Percentiles rank a stretch among this genome's conserved stretches.
Conservation (phyloP, 495 filamentous ascomycete genomes). For the Talaromyces proteolyticus region DNA sequence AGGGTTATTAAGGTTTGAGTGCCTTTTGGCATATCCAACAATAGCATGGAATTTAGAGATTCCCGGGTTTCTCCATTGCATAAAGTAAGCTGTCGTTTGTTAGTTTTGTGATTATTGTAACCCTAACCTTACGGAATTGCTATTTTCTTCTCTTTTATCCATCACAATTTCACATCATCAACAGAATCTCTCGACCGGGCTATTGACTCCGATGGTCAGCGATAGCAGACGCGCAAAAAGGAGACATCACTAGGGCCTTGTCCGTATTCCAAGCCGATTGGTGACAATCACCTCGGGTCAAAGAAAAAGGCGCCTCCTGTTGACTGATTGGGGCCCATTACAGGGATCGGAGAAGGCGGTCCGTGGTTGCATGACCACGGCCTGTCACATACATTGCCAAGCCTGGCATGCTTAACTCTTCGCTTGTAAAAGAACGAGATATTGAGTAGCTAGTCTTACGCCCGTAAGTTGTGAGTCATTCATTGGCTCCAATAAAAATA, state of each 20-base stretch:
- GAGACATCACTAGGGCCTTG: too few species aligned
- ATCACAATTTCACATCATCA: not conserved
- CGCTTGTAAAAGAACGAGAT: not conserved
- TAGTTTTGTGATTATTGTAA: not conserved
- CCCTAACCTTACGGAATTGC: too few species aligned
- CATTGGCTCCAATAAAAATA: too few species aligned
- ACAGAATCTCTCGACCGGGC: not conserved
- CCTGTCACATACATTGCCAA: not conserved
- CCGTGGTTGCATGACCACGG: not conserved
- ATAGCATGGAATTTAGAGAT: not conserved
- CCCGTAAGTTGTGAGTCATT: not conserved
- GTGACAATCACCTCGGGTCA: not conserved
- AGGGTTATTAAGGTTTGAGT: too few species aligned
- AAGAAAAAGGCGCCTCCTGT: not conserved
- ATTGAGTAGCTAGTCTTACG: not conserved
- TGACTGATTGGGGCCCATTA: not conserved
- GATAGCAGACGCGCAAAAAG: not conserved
- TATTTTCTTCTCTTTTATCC: not conserved
- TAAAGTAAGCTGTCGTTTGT: not conserved
- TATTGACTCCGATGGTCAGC: not conserved
- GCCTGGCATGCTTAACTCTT: not conserved
- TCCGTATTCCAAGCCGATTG: not conserved
- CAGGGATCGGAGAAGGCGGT: not conserved
- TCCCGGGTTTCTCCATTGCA: not conserved
- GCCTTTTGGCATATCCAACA: too few species aligned